Conservation (phyloP, 805 yeast genomes). For the Saturnispora ahearnii region DNA sequence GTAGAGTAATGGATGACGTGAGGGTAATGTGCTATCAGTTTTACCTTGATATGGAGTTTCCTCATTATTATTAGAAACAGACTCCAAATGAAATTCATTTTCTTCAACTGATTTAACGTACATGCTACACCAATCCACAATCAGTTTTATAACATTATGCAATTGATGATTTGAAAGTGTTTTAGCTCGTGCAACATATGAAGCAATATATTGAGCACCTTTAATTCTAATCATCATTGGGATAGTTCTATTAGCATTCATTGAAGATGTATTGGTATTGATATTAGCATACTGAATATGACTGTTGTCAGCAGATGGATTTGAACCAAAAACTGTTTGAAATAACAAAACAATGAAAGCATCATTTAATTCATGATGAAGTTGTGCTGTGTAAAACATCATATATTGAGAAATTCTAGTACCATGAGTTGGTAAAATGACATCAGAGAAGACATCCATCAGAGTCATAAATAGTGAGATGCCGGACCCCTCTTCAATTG, state of each 20-base stretch:
- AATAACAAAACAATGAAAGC: conserved; percentile 73
- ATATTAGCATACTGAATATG: conserved; percentile 3
- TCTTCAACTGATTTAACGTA: conserved; percentile 54
- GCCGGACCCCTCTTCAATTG: conserved; percentile 53
- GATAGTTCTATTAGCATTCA: background rate
- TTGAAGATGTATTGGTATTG: background rate
- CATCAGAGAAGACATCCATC: conserved; percentile 68
- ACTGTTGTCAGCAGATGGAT: conserved; percentile 40
- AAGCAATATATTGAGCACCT: conserved; percentile 85
- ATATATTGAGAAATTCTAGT: conserved; percentile 84
- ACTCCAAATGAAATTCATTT: conserved; percentile 34
- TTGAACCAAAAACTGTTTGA: conserved; percentile 69
- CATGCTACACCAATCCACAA: conserved; percentile 68
- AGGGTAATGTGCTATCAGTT: conserved; percentile 14
- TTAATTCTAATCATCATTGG: conserved; percentile 61
- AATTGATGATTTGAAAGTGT: conserved; percentile 63
- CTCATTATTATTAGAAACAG: background rate
- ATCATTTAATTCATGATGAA: conserved; percentile 74
- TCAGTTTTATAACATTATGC: conserved; percentile 70
- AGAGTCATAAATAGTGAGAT: conserved; percentile 63
- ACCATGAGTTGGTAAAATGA: conserved; percentile 83
- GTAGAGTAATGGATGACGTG: conserved; percentile 47
- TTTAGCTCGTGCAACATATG: conserved; percentile 82
- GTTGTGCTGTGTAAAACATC: conserved; percentile 72
- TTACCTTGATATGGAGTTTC: conserved; percentile 10